Evolutionary conservation across 1,284 basidiomycete genomes (phyloP).

Genomic region (Dichomitus squalens): DNA sequence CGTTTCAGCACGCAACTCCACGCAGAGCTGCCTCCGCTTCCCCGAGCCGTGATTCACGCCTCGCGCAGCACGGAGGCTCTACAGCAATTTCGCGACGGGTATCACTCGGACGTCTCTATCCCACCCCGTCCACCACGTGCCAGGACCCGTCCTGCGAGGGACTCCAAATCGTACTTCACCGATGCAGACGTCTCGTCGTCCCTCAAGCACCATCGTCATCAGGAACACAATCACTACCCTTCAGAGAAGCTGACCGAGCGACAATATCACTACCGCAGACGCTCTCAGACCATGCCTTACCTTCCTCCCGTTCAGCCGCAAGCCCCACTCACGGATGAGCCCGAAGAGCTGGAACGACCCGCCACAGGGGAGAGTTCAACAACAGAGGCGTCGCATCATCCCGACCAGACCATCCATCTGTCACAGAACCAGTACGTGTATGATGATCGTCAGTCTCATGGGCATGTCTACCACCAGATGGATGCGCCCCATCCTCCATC

Average conservation of each 20-base stretch:
- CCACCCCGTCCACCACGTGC: constrained; percentile 31
- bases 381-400: not conserved
- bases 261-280: constrained; percentile 32
- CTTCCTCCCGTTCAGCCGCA: constrained; percentile 16
- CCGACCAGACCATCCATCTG: constrained; percentile 12
- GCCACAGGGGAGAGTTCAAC: constrained; percentile 10
- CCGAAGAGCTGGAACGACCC: not conserved
- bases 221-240: constrained; percentile 15
- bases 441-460: constrained; percentile 36
- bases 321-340: not conserved
- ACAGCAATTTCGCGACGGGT: constrained; percentile 27
- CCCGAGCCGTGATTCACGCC: constrained; percentile 15
- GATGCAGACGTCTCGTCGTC: constrained; percentile 25
- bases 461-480: constrained; percentile 26
- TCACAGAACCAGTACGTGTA: constrained; percentile 31
- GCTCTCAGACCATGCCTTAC: constrained; percentile 30
- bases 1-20: constrained; percentile 3
- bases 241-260: constrained; percentile 17
- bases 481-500: constrained; percentile 14
- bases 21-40: constrained; percentile 12
- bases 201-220: constrained; percentile 12
- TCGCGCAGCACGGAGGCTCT: constrained; percentile 18
- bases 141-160: constrained; percentile 23
- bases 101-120: constrained; percentile 28
- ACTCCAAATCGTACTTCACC: constrained; percentile 30